A percentile compares a stretch with the other conserved stretches of the same genome.
Evolutionary conservation across 768 basidiomycete species (phyloP).

Genomic region (Rickenella mellea): DNA sequence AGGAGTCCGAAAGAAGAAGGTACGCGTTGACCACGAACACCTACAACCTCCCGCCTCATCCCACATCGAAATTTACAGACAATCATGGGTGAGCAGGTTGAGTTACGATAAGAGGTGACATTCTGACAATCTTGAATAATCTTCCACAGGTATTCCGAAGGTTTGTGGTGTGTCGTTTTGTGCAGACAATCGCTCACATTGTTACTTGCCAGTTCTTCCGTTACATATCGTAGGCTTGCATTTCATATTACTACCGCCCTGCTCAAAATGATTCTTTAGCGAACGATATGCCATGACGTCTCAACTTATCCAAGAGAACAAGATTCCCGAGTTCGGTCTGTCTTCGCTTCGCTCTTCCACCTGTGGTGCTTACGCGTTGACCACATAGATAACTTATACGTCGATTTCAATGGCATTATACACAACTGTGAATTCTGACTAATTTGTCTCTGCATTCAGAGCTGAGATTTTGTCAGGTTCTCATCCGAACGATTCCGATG

Average conservation of each 20-base stretch:
- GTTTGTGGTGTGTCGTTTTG: constrained; percentile 15
- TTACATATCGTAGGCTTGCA: constrained; percentile 81
- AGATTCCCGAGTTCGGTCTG: constrained; percentile 95
- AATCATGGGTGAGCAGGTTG: no score
- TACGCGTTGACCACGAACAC: no score
- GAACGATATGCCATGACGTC: constrained; percentile 98
- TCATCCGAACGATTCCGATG: constrained; percentile 94
- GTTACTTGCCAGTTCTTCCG: constrained; percentile 70
- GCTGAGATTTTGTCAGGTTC: constrained; percentile 41
- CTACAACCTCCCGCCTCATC: no score
- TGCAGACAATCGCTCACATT: background rate
- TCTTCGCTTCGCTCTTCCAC: constrained; percentile 1
- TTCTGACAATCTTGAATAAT: no score
- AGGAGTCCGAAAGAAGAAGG: no score
- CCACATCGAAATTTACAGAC: no score
- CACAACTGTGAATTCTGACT: constrained; percentile 50
- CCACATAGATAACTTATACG: constrained; percentile 70
- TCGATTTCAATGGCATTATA: constrained; percentile 92
- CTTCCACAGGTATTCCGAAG: constrained; percentile 36
- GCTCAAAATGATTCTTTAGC: constrained; percentile 28
- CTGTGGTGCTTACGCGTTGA: background rate
- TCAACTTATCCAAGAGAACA: constrained; percentile 95
- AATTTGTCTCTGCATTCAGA: background rate
- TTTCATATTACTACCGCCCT: background rate
- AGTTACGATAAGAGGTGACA: no score